Base-by-base conservation (phyloP, 2,329 filamentous ascomycete genomes). In the Onygenales sp. region DNA sequence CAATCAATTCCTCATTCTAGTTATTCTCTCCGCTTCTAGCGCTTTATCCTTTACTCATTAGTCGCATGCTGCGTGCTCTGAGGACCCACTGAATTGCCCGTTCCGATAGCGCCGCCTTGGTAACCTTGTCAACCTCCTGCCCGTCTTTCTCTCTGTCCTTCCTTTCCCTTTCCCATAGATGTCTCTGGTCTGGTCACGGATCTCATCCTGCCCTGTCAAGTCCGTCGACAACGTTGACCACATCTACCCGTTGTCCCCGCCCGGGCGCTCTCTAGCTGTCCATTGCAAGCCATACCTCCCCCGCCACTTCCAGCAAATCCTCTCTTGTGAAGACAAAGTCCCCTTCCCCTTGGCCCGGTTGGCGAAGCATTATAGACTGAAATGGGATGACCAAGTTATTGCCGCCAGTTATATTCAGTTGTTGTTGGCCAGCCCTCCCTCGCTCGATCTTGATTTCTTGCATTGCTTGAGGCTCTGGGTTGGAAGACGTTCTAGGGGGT, bases 271-370 rank as follows among this genome's bases (percentile, higher is more conserved):
- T 42, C 7, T 32, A 35, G 31, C 21, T 33, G 41, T 46, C 43
- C 51, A 52, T 47, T 6, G 43, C 43, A 38, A 38, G 10, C 43
- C 51, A 52, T 8, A 46, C 33, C 5, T 31, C 17, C 10, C 38
- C 43, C 17, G 51, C 43, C 14, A 52, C 3, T 41, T 47, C 43
- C 32, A 52, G 42, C 8, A 52, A 39, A 32, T 52, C 43, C 33
- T 52, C 43, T 32, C 33, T 17, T 13, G 43, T 41, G 33, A 52
- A 46, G 31, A 46, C 43, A 13, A 52, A 47, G 27, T 52, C 43
- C 10, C 8, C 6, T 41, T 52, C 51, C 32, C 43, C 51, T 32
- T 51, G 50, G 9, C 14, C 33, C 14, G 51, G 51, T 11, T 41
- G 27, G 9, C 51, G 51, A n/a, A 52, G 51, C 51, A 52, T 39